Conservation (phyloP, 2,329 filamentous ascomycete genomes). For the Leptographium wingfieldii region DNA sequence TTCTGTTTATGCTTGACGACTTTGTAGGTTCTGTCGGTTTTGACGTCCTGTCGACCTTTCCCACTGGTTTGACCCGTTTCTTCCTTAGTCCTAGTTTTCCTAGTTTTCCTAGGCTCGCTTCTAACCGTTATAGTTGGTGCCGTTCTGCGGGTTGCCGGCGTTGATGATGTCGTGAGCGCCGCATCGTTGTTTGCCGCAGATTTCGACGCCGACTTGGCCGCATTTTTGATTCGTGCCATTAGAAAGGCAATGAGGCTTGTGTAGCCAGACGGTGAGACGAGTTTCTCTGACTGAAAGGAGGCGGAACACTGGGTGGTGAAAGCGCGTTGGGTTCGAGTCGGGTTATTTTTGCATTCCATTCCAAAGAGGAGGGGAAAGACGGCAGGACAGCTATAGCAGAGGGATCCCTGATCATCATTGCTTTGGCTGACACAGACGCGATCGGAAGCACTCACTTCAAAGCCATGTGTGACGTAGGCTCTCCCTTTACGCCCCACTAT, state of each 20-base stretch:
- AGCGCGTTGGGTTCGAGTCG: not conserved
- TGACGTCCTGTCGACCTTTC: not conserved
- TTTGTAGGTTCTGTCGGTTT: not conserved
- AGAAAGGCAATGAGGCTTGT: not conserved
- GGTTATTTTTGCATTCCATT: not conserved
- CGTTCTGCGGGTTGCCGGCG: not conserved
- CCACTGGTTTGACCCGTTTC: not conserved
- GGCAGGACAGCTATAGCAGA: not conserved
- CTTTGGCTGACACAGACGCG: not conserved
- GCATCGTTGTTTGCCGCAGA: not conserved
- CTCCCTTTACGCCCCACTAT: not conserved
- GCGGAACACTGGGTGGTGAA: not conserved
- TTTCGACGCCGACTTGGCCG: not conserved
- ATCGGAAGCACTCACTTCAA: not conserved
- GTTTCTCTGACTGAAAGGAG: not conserved
- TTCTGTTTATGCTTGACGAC: not conserved
- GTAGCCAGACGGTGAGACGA: too few species aligned
- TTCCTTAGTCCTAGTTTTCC: not conserved
- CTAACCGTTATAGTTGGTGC: not conserved
- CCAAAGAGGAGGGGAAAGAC: not conserved
- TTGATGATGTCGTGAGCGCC: not conserved
- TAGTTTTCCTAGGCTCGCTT: not conserved
- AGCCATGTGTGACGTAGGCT: not conserved
- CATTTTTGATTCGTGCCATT: not conserved
- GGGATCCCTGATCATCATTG: not conserved